Evolutionary conservation across 2,329 filamentous ascomycete genomes (phyloP).

Genomic region (Cordyceps javanica): DNA sequence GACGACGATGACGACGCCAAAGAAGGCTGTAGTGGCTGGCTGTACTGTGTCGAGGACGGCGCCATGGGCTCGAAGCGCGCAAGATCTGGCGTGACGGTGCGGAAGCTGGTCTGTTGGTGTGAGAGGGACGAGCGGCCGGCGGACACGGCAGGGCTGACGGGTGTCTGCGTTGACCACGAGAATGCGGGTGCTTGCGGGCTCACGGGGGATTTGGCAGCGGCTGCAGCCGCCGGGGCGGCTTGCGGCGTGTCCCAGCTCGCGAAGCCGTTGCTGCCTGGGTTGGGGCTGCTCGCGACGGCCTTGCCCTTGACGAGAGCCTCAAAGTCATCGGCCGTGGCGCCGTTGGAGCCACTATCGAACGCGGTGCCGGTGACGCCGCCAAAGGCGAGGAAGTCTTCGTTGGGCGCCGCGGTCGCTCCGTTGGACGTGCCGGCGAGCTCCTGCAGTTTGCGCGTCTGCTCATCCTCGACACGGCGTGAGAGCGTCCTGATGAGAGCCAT

Average conservation of each 20-base stretch:
- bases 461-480: slow-evolving; percentile 75
- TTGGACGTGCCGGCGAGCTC: slow-evolving; percentile 63
- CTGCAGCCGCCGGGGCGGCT: slow-evolving; percentile 19
- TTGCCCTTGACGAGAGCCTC: slow-evolving; percentile 80
- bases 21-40: slow-evolving; percentile 50
- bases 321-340: slow-evolving; percentile 66
- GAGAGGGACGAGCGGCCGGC: slow-evolving; percentile 10
- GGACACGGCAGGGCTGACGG: slow-evolving; percentile 28
- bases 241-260: slow-evolving; percentile 44
- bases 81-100: slow-evolving; percentile 56
- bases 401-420: slow-evolving; percentile 41
- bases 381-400: slow-evolving; percentile 65
- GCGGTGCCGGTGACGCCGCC: slow-evolving; percentile 58
- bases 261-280: slow-evolving; percentile 33
- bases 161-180: slow-evolving; percentile 57
- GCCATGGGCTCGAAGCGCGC: slow-evolving; percentile 48
- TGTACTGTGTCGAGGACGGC: slow-evolving; percentile 57
- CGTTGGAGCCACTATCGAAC: slow-evolving; percentile 45
- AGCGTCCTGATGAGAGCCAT: slow-evolving; percentile 83
- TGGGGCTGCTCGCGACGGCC: slow-evolving; percentile 21
- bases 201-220: slow-evolving; percentile 27
- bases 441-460: slow-evolving; percentile 82
- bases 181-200: slow-evolving; percentile 45
- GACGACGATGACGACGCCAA: slow-evolving; percentile 19
- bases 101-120: slow-evolving; percentile 33